phyloP scores from a whole-genome alignment of 2,329 filamentous ascomycete species.

The Reticulascus tulasneorum region DNA sequence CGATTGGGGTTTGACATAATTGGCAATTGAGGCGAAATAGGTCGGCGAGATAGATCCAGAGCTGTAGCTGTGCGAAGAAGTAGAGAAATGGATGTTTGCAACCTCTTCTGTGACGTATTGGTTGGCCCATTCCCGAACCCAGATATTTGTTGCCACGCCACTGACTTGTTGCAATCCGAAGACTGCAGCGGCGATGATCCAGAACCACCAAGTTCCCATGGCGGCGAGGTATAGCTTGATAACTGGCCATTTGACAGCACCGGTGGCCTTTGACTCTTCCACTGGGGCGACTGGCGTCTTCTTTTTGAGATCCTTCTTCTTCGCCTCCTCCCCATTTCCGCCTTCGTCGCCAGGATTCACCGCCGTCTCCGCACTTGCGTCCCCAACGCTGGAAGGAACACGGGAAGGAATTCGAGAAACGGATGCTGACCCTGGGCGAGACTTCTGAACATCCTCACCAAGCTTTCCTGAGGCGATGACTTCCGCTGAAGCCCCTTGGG shows the following conservation, averaged over 20 bases:
- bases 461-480: constrained; percentile 85
- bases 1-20: too few relatives aligned
- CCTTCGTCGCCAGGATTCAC: constrained; percentile 49
- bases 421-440: constrained; percentile 63
- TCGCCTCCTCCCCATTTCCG: constrained; percentile 43
- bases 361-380: constrained; percentile 53
- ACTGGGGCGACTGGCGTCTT: constrained; percentile 49
- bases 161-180: constrained; percentile 82
- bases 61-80: constrained; percentile 30
- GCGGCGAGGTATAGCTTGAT: constrained; percentile 79
- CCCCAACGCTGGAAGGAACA: constrained; percentile 70
- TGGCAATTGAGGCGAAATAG: constrained; percentile 36
- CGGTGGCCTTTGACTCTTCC: constrained; percentile 76
- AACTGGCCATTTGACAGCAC: constrained; percentile 83
- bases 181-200: constrained; percentile 69
- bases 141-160: constrained; percentile 83
- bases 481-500: constrained; percentile 72
- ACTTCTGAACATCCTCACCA: constrained; percentile 77
- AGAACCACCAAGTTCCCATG: constrained; percentile 98
- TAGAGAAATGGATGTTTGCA: constrained; percentile 28
- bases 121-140: constrained; percentile 95
- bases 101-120: constrained; percentile 61
- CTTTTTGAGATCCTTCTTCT: constrained; percentile 42
- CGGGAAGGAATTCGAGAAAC: constrained; percentile 74
- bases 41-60: constrained; percentile 30